Evolutionary conservation across 805 yeast genomes (phyloP).

Genomic region (Candida germanica): DNA sequence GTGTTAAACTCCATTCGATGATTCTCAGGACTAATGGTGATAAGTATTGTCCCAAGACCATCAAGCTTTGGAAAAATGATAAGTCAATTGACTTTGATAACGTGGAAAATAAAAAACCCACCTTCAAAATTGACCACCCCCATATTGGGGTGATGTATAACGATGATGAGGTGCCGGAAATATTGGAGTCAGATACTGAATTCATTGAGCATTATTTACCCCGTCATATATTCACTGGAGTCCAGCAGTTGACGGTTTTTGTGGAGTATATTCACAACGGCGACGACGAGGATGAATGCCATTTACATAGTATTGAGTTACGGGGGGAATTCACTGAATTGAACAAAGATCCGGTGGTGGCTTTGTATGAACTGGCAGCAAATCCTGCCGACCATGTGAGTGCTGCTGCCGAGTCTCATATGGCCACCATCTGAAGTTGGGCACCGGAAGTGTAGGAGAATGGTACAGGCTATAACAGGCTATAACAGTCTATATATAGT

Average conservation of each 20-base stretch:
- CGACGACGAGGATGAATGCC: constrained; percentile 51
- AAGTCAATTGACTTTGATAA: constrained; percentile 70
- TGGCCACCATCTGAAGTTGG: too few relatives aligned
- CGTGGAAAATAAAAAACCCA: constrained; percentile 46
- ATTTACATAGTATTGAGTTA: constrained; percentile 68
- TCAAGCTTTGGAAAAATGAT: constrained; percentile 72
- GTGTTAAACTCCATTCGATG: constrained; percentile 71
- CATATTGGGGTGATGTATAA: constrained; percentile 47
- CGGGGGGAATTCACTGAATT: constrained; percentile 67
- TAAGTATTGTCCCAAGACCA: constrained; percentile 62
- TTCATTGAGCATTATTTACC: constrained; percentile 84
- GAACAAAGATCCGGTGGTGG: constrained; percentile 64
- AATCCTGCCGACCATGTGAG: constrained; percentile 82
- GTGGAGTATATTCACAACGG: constrained; percentile 57
- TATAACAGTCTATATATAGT: too few relatives aligned
- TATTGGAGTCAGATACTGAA: constrained; percentile 34
- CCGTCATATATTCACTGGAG: constrained; percentile 67
- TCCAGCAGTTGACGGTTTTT: constrained; percentile 64
- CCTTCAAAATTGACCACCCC: constrained; percentile 61
- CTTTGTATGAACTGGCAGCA: constrained; percentile 87
- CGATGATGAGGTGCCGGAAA: constrained; percentile 37
- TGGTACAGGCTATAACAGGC: too few relatives aligned
- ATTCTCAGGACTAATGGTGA: constrained; percentile 64
- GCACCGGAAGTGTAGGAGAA: too few relatives aligned
- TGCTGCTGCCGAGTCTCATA: constrained; percentile 16